Base-by-base conservation (phyloP, 441 rosid genomes). In the Populus hybrid region DNA sequence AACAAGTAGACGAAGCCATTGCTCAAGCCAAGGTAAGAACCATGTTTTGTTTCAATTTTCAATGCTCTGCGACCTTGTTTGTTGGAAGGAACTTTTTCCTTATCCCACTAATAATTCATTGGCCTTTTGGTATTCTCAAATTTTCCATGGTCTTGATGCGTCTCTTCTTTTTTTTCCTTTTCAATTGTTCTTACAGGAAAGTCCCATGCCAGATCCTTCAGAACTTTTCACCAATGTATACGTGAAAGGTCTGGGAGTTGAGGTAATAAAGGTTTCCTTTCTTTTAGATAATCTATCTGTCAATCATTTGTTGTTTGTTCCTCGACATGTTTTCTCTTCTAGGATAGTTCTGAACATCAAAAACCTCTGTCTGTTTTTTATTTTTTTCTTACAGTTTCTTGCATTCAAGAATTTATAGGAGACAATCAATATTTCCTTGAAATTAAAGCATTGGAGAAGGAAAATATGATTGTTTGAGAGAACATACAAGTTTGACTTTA, bases 1-100 rank as follows among this genome's bases (percentile, higher is more conserved):
- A 93, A 88, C 89, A 90, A 84, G 98, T 96, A 69, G 99, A 96
- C 67, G 95, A 88, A 8, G 97, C 97, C 66, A 93, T 96, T 84
- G 95, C 97, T 78, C 86, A 91, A 81, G 98, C 99, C 50, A 94
- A 96, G 97, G 99, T 90, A 81, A 50, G 84, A 26, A 78, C 26
- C 40, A 50, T 74, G 8, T 1, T 9, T 28, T 63, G 38, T 50
- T 67, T 11, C 68, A 36, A 67, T 73, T 57, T 57, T 34, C 24
- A 67, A 11, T 30, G 28, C 20, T 38, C 46, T 57, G 5, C 28
- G 1, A 71, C 24, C 67, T 66, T 36, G 54, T 76, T 71, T 30
- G 34, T 67, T 80, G 32, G 57, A 46, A 34, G 61, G 30, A 18
- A 65, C 35, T 16, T 30, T 46, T 66, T 28, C 50, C 4, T 9